Evolutionary conservation across 306 rosid species (phyloP).

Genomic region (Potentilla sterilis): DNA sequence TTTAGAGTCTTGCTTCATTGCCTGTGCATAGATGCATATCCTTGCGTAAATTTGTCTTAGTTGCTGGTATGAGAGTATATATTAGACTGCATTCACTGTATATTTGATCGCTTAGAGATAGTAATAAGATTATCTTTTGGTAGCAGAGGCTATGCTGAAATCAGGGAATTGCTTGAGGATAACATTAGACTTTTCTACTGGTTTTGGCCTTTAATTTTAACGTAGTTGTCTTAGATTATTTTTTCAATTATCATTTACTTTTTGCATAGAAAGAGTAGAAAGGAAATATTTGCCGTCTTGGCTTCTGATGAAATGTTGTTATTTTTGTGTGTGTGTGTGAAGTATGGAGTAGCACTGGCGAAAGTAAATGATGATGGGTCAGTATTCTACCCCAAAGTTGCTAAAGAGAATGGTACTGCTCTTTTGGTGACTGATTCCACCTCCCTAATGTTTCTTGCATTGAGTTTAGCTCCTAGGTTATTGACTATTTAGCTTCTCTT

Average conservation of each 20-base stretch:
- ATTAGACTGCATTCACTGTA: not conserved
- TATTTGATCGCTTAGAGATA: not conserved
- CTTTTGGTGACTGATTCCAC: constrained; percentile 1
- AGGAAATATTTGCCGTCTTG: not conserved
- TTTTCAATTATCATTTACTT: not conserved
- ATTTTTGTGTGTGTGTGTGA: constrained; percentile 4
- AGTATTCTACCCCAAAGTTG: constrained; percentile 57
- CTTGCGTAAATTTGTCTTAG: not conserved
- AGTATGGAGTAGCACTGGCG: constrained; percentile 77
- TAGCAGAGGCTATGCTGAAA: not conserved
- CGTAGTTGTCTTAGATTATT: not conserved
- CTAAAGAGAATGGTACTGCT: constrained; percentile 56
- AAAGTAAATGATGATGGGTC: constrained; percentile 79
- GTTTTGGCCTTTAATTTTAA: too few species aligned
- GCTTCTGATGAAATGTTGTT: constrained; percentile 8
- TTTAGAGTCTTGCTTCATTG: not conserved
- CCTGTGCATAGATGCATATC: not conserved
- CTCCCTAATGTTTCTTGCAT: not conserved
- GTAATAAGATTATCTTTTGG: not conserved
- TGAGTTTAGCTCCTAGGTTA: not conserved
- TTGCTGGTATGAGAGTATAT: not conserved
- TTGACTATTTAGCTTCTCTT: not conserved
- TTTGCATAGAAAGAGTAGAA: not conserved
- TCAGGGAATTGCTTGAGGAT: not conserved
- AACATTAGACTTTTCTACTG: not conserved